Base-by-base conservation (phyloP, 1,284 basidiomycete species). In the Porodaedalea pini region DNA sequence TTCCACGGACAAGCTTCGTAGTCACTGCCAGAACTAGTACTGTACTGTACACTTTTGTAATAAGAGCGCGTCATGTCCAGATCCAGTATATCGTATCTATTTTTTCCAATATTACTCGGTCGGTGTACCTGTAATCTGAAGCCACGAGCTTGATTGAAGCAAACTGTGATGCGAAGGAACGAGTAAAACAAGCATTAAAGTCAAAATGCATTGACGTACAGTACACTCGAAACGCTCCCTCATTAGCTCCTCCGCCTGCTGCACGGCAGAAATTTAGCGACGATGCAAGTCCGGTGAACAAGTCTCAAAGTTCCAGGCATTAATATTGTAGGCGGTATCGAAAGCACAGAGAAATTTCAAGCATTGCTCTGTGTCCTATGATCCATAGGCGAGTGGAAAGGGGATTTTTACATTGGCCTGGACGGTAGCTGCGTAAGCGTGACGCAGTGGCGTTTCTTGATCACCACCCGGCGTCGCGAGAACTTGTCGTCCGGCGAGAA, bases 401-500 rank as follows among this genome's bases (percentile, higher is more conserved):
- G 11, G 10, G n/a, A 44, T 11, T 44, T 68, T 79, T 81, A 94
- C 76, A 94, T 78, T 11, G 94, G 94, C 73, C 92, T 93, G 61
- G 80, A 75, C 31, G 94, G 93, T 15, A 91, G 79, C 70, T 97
- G 93, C 21, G 94, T 95, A 61, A 86, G 83, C 63, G 97, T 82
- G 61, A 95, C 84, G 61, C 83, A 83, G 69, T 81, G 90, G 70
- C 94, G 84, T 76, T 92, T 93, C 79, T 97, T 97, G 70, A 97
- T 89, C 3, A 92, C 95, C 58, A 97, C 92, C 62, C 94, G 88
- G 71, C 97, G 94, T 61, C 92, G 82, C 62, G 94, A 95, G 76
- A 95, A 98, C 78, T 97, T 97, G 82, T 97, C 94, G 71, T 98
- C 94, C 15, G 94, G 94, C 27, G 94, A 97, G 76, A 97, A 97